Conservation (phyloP, 2,329 filamentous ascomycete species). For the Fusarium bulbicola region DNA sequence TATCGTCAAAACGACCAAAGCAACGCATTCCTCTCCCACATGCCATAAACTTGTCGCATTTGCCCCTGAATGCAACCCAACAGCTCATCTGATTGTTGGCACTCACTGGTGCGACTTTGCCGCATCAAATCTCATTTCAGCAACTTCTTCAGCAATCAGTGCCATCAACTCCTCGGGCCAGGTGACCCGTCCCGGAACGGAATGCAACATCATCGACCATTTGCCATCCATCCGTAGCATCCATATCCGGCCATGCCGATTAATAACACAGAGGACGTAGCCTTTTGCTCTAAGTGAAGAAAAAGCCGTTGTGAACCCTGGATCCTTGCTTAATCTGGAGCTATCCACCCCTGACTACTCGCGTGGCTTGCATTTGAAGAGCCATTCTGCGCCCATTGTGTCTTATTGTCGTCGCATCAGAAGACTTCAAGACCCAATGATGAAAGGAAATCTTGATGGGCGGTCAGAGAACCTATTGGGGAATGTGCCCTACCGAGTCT, state of each 20-base stretch:
- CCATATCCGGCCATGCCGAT: constrained; percentile 25
- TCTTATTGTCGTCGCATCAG: not conserved
- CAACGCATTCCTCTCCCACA: constrained; percentile 1
- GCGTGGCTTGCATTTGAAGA: constrained; percentile 19
- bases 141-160: not conserved
- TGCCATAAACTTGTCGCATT: not conserved
- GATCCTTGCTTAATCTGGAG: constrained; percentile 25
- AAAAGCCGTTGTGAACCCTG: constrained; percentile 19
- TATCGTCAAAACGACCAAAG: not conserved
- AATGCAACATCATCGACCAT: constrained; percentile 20
- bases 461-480: not conserved
- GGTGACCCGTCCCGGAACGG: constrained; percentile 12
- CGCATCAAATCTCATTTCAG: constrained; percentile 32
- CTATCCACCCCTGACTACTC: constrained; percentile 21
- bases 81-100: not conserved
- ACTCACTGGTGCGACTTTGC: constrained; percentile 13
- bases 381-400: not conserved
- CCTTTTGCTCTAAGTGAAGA: not conserved
- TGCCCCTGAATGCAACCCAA: constrained; percentile 10
- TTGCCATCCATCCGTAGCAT: not conserved
- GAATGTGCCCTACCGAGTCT: not conserved
- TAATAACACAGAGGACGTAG: constrained; percentile 2
- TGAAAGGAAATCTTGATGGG: not conserved
- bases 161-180: constrained; percentile 3
- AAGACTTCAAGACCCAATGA: not conserved